A percentile compares a stretch with the other conserved stretches of the same genome.
These are phyloP conservation scores for Citrus medica DNA, from an alignment of 345 rosid species.

Conservation along the genomic window DNA sequence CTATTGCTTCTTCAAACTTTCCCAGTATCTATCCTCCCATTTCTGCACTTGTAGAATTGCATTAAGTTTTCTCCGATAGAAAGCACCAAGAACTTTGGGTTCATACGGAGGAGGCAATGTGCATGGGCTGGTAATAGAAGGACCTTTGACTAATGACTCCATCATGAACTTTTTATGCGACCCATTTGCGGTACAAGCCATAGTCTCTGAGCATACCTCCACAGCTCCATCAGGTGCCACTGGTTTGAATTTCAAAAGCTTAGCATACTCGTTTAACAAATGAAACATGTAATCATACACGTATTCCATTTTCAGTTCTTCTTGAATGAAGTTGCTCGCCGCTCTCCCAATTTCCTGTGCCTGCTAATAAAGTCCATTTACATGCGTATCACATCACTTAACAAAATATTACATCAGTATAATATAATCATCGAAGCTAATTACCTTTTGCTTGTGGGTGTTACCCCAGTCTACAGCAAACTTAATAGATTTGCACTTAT, in stretches of 20 bases:
- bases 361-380: slow-evolving; percentile 20
- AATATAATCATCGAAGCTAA: neutral
- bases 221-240: slow-evolving; percentile 40
- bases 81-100: slow-evolving; percentile 25
- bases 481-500: slow-evolving; percentile 65
- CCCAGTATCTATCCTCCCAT: slow-evolving; percentile 58
- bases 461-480: slow-evolving; percentile 89
- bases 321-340: slow-evolving; percentile 51
- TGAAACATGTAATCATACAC: slow-evolving; percentile 82
- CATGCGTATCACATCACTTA: neutral
- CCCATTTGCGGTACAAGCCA: slow-evolving; percentile 50
- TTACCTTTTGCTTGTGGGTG: slow-evolving; percentile 55
- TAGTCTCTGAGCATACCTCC: slow-evolving; percentile 54
- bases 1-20: slow-evolving; percentile 14
- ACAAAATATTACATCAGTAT: no score
- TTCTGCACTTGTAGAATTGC: slow-evolving; percentile 46
- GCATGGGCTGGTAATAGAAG: slow-evolving; percentile 48
- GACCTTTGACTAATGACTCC: slow-evolving; percentile 49
- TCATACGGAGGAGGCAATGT: slow-evolving; percentile 54
- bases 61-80: slow-evolving; percentile 31
- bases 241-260: slow-evolving; percentile 51
- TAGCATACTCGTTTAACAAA: slow-evolving; percentile 61
- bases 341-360: slow-evolving; percentile 62
- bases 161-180: slow-evolving; percentile 41
- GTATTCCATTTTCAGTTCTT: slow-evolving; percentile 58